phyloP scores from a whole-genome alignment of 208 protist species.

The Zelonia costaricensis region DNA sequence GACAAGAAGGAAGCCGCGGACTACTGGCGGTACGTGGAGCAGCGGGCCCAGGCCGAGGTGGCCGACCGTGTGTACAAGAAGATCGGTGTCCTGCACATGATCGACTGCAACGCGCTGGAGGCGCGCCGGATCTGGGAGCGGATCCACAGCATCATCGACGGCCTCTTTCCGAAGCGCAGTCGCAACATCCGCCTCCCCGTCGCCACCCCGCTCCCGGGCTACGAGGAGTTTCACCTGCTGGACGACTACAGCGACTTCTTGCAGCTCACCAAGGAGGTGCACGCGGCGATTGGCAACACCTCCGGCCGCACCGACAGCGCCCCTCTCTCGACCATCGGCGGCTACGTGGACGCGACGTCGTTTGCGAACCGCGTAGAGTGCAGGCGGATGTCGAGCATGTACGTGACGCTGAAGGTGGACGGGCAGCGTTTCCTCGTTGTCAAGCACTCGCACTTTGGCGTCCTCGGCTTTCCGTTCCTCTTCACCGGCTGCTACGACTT shows the following conservation, averaged over 20 bases:
- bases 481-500: slow-evolving; percentile 80
- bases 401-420: slow-evolving; percentile 85
- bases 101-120: slow-evolving; percentile 44
- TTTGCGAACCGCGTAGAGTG: slow-evolving; percentile 44
- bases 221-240: slow-evolving; percentile 42
- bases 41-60: slow-evolving; percentile 65
- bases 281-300: slow-evolving; percentile 62
- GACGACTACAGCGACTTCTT: slow-evolving; percentile 57
- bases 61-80: slow-evolving; percentile 63
- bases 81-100: slow-evolving; percentile 47
- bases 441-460: slow-evolving; percentile 65
- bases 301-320: slow-evolving; percentile 61
- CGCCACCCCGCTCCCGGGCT: slow-evolving; percentile 24
- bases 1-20: slow-evolving; percentile 50
- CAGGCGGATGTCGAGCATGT: slow-evolving; percentile 40
- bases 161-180: slow-evolving; percentile 34
- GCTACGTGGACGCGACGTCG: slow-evolving; percentile 67
- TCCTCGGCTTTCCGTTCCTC: slow-evolving; percentile 68
- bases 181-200: slow-evolving; percentile 27
- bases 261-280: slow-evolving; percentile 60
- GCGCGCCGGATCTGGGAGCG: slow-evolving; percentile 41
- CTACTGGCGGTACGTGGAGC: slow-evolving; percentile 69
- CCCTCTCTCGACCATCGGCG: slow-evolving; percentile 73
- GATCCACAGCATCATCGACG: slow-evolving; percentile 56
- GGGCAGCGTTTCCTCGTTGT: slow-evolving; percentile 77